Conservation (phyloP, 306 rosid genomes). For the Abrus precatorius region DNA sequence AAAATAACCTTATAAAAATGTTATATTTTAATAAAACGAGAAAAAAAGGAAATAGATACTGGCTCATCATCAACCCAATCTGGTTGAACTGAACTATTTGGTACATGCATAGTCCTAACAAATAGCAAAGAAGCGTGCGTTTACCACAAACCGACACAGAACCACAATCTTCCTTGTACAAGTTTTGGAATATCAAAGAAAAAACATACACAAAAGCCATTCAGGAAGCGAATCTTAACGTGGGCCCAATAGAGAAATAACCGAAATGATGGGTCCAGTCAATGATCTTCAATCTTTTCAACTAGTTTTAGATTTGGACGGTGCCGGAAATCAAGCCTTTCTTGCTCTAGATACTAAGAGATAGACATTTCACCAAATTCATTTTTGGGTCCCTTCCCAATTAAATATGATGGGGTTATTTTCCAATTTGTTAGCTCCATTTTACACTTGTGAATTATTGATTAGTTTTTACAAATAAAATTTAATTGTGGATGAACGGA, state of each 20-base stretch:
- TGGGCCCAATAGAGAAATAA: constrained; percentile 34
- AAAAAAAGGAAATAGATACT: no score
- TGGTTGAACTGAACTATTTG: neutral
- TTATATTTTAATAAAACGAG: no score
- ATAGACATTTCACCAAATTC: constrained; percentile 48
- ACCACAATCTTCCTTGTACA: neutral
- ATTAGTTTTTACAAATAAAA: neutral
- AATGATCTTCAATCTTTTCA: constrained; percentile 35
- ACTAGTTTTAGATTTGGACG: constrained; percentile 51
- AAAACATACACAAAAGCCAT: neutral
- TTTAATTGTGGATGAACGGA: no score
- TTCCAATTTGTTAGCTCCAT: neutral
- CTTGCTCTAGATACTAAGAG: constrained; percentile 20
- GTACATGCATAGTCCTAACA: neutral
- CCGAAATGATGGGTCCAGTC: constrained; percentile 50
- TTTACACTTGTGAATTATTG: neutral
- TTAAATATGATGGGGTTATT: neutral
- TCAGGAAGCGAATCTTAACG: constrained; percentile 1
- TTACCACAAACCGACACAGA: neutral
- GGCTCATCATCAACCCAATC: neutral
- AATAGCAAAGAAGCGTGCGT: neutral
- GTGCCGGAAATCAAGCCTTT: constrained; percentile 46
- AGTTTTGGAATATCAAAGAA: neutral
- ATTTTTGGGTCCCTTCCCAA: constrained; percentile 16
- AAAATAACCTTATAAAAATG: no score